Conservation (phyloP, 495 filamentous ascomycete species). For the Glonium stellatum region DNA sequence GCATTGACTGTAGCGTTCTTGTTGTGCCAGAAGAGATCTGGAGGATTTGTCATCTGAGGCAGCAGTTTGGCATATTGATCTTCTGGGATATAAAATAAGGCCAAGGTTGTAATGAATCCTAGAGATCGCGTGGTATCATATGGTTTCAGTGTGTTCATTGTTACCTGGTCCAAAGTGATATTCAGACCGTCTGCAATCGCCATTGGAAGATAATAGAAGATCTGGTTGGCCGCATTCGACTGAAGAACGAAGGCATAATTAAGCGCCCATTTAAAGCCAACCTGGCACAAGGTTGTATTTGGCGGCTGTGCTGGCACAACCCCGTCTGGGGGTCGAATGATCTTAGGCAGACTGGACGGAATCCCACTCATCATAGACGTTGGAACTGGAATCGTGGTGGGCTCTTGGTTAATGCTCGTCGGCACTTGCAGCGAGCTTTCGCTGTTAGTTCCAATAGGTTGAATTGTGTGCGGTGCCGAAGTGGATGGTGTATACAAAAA, state of each 20-base stretch:
- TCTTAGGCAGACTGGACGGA: constrained; percentile 59
- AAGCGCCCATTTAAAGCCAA: constrained; percentile 72
- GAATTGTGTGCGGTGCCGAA: constrained; percentile 8
- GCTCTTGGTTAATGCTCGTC: constrained; percentile 30
- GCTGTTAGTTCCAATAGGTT: constrained; percentile 32
- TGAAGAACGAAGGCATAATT: constrained; percentile 78
- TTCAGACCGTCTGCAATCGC: constrained; percentile 64
- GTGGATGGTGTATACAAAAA: constrained; percentile 1
- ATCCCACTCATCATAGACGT: constrained; percentile 36
- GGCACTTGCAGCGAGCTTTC: constrained; percentile 22
- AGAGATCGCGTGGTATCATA: constrained; percentile 62
- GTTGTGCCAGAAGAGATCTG: constrained; percentile 67
- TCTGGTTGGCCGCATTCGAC: constrained; percentile 69
- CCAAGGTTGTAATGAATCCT: constrained; percentile 80
- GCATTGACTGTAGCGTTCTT: constrained; percentile 50
- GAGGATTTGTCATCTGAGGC: constrained; percentile 59
- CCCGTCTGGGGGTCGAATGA: constrained; percentile 62
- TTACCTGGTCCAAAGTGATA: constrained; percentile 45
- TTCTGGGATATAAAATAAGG: constrained; percentile 63
- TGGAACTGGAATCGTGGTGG: constrained; percentile 13
- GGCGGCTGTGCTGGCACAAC: constrained; percentile 42
- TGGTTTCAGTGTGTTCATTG: constrained; percentile 68
- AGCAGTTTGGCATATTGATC: constrained; percentile 56
- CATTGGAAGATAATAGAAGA: constrained; percentile 72
- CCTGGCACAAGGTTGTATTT: constrained; percentile 65